Evolutionary conservation across 345 rosid genomes (phyloP).

Genomic region (Corymbia maculata): DNA sequence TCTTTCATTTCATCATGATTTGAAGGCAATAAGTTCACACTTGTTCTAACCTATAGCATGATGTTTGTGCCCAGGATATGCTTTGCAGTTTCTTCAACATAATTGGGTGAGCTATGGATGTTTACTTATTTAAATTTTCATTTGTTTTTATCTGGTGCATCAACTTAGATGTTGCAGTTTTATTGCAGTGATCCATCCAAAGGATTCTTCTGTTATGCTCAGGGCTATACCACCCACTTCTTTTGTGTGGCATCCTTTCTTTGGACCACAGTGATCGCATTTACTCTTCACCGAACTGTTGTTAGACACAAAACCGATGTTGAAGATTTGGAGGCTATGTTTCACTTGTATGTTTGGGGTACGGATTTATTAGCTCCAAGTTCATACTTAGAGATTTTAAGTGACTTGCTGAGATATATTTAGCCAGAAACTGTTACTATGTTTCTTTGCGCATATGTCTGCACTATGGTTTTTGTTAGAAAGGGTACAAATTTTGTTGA

Average conservation of each 20-base stretch:
- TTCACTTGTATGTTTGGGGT: constrained; percentile 99
- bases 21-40: background rate
- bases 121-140: background rate
- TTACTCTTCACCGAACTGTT: constrained; percentile 93
- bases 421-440: background rate
- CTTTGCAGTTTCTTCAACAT: constrained; percentile 94
- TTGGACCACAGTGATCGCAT: constrained; percentile 94
- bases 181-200: constrained; percentile 80
- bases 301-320: constrained; percentile 89
- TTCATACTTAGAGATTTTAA: background rate
- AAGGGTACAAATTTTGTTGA: background rate
- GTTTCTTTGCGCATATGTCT: background rate
- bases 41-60: background rate
- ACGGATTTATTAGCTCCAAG: constrained; percentile 3
- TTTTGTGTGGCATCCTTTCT: constrained; percentile 94
- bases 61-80: constrained; percentile 61
- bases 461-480: background rate
- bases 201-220: constrained; percentile 78
- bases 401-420: background rate
- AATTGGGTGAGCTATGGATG: constrained; percentile 45
- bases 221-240: constrained; percentile 80
- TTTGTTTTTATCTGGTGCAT: background rate
- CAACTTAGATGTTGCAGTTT: background rate
- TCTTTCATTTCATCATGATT: background rate
- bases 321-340: constrained; percentile 91